Evolutionary conservation across 2,329 filamentous ascomycete genomes (phyloP), one percentile per base, ranked within the genome.

Genomic region (Septoria linicola): DNA sequence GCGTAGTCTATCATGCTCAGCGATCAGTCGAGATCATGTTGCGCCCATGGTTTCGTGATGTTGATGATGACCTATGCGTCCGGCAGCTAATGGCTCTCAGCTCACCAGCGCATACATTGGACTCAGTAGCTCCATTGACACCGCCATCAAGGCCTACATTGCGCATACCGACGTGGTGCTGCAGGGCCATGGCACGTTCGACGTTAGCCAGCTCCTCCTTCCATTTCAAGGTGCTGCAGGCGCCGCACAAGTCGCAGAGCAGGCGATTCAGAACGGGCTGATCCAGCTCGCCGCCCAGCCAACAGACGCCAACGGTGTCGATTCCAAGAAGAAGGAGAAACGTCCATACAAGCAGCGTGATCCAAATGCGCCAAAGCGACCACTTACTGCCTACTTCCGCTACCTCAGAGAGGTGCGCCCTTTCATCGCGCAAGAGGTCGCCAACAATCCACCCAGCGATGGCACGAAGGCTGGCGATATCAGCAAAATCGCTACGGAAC

Each of bases 311-410:
- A 49, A 48, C 36, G 45, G 63, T 1, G 21, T 48, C 36, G 63
- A 57, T 41, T 54, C 58, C 31, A 63, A 62, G 57, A 63, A 61
- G 59, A 58, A 59, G 49, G 61, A 60, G 57, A 69, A 68, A 55
- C 65, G 67, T 27, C 59, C 60, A 25, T 66, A 88, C 66, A 77
- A 76, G 66, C 69, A 71, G 41, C 73, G 70, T 59, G 92, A 97
- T 70, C 91, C 91, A 61, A 95, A 96, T 70, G 91, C 91, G 5
- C 92, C 92, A 54, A 97, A 96, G 81, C 84, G 91, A 43, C 91
- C 92, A 7, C 73, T 96, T 66, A 97, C 92, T 4, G 90, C 92
- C 2, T 96, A 95, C 77, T 96, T 97, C 77, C 77, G 96, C 55
- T 97, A 90, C 76, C 89, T 95, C 79, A 87, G 95, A 70, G 85